A percentile compares a stretch with the other conserved stretches of the same genome.
Evolutionary conservation across 2,329 filamentous ascomycete species (phyloP).

Genomic region (Raffaelea deltoideospora): DNA sequence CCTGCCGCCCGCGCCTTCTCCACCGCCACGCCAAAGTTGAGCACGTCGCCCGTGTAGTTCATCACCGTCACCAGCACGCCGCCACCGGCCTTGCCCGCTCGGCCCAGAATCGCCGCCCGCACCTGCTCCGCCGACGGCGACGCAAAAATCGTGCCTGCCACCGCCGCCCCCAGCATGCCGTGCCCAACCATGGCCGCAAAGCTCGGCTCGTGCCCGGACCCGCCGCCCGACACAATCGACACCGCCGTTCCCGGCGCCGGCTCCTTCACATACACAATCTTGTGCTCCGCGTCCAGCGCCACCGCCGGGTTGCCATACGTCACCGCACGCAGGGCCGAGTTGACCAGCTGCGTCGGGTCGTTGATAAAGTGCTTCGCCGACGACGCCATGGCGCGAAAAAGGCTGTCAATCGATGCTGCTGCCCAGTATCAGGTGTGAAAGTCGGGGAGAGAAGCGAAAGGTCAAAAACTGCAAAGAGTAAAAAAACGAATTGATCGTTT

Average conservation of each 20-base stretch:
- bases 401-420: too few relatives aligned
- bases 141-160: constrained; percentile 74
- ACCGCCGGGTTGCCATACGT: constrained; percentile 75
- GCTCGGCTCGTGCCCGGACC: constrained; percentile 78
- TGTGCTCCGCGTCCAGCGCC: constrained; percentile 63
- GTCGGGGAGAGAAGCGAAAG: too few relatives aligned
- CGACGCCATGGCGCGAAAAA: constrained; percentile 12
- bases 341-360: constrained; percentile 65
- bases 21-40: constrained; percentile 87
- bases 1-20: constrained; percentile 80
- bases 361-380: constrained; percentile 78
- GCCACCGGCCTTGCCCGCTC: constrained; percentile 32
- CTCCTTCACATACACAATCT: constrained; percentile 66
- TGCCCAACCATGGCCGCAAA: constrained; percentile 75
- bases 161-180: constrained; percentile 65
- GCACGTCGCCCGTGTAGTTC: constrained; percentile 83
- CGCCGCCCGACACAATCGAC: constrained; percentile 73
- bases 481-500: too few relatives aligned
- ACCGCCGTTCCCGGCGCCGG: constrained; percentile 39
- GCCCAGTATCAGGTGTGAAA: too few relatives aligned
- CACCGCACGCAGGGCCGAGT: constrained; percentile 58
- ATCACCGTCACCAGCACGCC: constrained; percentile 85
- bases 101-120: constrained; percentile 57
- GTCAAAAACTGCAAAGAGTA: too few relatives aligned
- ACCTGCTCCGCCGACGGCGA: constrained; percentile 68